Percentiles rank a stretch among this genome's conserved stretches.
Conservation (phyloP, 208 protist genomes). For the Wallacemonas collosoma region DNA sequence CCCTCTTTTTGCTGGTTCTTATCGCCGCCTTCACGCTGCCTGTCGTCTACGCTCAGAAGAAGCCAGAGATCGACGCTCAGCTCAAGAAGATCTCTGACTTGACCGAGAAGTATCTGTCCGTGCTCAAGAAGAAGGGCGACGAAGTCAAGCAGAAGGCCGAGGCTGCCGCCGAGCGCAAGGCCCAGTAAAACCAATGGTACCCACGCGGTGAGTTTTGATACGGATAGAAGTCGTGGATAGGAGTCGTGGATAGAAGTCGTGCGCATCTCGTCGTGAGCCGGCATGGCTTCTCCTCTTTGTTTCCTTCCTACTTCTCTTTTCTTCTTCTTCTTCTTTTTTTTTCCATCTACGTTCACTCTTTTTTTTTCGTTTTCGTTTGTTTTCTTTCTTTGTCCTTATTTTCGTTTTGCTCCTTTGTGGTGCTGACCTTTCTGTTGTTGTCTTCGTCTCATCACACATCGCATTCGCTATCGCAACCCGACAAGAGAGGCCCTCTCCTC, state of each 20-base stretch:
- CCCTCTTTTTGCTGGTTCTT: conserved; percentile 41
- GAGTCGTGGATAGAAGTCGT: too few species aligned
- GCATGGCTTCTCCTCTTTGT: background rate
- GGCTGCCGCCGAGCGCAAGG: conserved; percentile 34
- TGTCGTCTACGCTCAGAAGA: conserved; percentile 73
- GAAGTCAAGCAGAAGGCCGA: conserved; percentile 33
- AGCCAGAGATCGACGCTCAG: conserved; percentile 56
- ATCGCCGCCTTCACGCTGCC: conserved; percentile 57
- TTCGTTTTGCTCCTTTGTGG: conserved; percentile 9
- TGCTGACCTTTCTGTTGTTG: background rate
- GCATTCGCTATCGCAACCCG: too few species aligned
- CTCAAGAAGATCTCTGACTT: conserved; percentile 28
- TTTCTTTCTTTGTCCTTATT: conserved; percentile 18
- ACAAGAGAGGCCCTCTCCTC: too few species aligned
- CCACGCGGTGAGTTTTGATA: too few species aligned
- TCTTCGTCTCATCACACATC: background rate
- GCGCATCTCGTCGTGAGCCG: too few species aligned
- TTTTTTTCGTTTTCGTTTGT: conserved; percentile 16
- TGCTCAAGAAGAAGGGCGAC: conserved; percentile 45
- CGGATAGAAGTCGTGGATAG: too few species aligned
- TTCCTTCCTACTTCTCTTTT: background rate
- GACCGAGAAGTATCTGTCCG: conserved; percentile 54
- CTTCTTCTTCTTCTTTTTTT: conserved; percentile 14
- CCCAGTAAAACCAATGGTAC: conserved; percentile 22
- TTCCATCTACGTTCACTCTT: conserved; percentile 17